Base-by-base conservation (phyloP, 2,329 filamentous ascomycete species). In the Calycina herbarum region DNA sequence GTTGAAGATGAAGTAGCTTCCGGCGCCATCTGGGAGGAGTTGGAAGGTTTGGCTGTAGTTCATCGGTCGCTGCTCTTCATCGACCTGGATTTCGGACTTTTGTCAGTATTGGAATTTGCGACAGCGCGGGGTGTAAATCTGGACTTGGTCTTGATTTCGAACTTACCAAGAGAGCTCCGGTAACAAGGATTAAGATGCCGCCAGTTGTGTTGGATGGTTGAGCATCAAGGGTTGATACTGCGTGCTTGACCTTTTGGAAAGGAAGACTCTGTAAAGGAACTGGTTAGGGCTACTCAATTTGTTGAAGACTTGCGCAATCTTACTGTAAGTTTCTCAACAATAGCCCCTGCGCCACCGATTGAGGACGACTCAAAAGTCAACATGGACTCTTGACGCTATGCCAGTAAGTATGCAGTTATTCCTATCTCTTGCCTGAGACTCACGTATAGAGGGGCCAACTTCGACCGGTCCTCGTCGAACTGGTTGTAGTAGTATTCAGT, bases 21-120 rank as follows among this genome's bases (percentile, higher is more conserved):
- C 89, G 61, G 75, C 71, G 33, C 79, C 79, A 64, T 93, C 90
- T 67, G 87, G 89, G 71, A 87, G 79, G 69, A 98, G 89, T 79
- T 96, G 91, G 86, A 98, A 98, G 64, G 86, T 82, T 82, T 98
- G 94, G 64, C 89, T 89, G 82, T 94, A 99, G 85, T 87, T 93
- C 90, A 97, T 95, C 57, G 93, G 92, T 75, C 87, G 87, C 78
- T 91, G 84, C 80, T 93, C 88, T 72, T 94, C 93, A 70, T 97
- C 93, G 73, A 96, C 89, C 93, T 96, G 29, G 40, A 59, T n/a
- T 61, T 54, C 11, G 48, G 20, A 17, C 13, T 45, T 11, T 51
- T 11, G 56, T 65, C 8, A 69, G 64, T 17, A 11, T 70, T 54
- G 61, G 61, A 62, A 40, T 6, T 15, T n/a, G 54, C 45, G 24